Percentiles rank a stretch among this genome's conserved stretches.
phyloP scores from a whole-genome alignment of 148 eudicot genomes.

The Rhododendron kiyosumense region DNA sequence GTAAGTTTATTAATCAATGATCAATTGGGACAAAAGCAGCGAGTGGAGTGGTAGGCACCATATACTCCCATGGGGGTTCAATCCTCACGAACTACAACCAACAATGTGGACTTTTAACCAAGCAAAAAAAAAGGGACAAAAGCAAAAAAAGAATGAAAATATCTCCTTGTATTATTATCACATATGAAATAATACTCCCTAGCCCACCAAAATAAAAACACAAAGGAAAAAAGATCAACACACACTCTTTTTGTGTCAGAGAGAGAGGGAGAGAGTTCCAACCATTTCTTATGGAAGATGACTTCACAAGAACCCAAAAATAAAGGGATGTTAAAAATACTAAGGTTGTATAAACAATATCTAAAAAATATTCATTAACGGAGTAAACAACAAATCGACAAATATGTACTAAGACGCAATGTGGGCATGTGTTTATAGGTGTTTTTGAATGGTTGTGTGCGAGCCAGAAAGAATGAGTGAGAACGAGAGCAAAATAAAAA shows the following conservation, averaged over 20 bases:
- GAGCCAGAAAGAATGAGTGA: neutral
- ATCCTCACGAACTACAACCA: neutral
- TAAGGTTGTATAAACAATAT: neutral
- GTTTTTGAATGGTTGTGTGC: neutral
- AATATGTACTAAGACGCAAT: neutral
- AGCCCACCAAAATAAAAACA: neutral
- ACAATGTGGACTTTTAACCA: neutral
- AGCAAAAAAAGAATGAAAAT: neutral
- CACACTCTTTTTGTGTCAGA: neutral
- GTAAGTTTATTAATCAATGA: neutral
- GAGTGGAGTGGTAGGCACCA: neutral
- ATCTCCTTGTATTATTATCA: neutral
- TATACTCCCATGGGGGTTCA: neutral
- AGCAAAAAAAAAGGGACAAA: neutral
- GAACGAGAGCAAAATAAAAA: neutral
- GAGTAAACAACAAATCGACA: neutral
- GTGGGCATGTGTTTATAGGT: neutral
- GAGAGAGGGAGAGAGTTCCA: neutral
- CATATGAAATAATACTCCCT: neutral
- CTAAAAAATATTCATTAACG: neutral
- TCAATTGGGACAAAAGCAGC: neutral
- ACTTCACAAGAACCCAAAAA: neutral
- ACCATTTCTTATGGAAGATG: neutral
- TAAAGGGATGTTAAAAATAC: neutral
- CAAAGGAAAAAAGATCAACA: neutral